These are phyloP conservation scores for Saccharomyces pastorianus DNA, from an alignment of 1,139 yeast genomes.

Conservation along the genomic window DNA sequence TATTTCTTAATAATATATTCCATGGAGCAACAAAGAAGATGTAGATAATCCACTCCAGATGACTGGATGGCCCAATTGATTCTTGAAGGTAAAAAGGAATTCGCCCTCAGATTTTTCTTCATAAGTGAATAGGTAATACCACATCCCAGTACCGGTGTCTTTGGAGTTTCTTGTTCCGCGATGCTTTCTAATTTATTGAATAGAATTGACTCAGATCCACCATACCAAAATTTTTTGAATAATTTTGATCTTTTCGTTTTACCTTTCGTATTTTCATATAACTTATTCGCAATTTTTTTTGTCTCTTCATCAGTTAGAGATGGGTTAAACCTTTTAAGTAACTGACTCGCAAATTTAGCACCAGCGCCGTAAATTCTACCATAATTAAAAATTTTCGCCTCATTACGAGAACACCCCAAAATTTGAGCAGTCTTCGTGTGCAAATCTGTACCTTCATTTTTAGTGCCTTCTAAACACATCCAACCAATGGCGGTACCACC, in stretches of 20 bases:
- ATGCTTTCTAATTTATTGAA: constrained; percentile 83
- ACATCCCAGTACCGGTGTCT: constrained; percentile 90
- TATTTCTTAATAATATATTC: constrained; percentile 64
- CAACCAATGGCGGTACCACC: constrained; percentile 97
- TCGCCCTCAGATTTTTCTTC: constrained; percentile 54
- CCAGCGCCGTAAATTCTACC: constrained; percentile 99
- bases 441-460: constrained; percentile 81
- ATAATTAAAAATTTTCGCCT: constrained; percentile 91
- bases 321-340: constrained; percentile 77
- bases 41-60: constrained; percentile 94
- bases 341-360: constrained; percentile 72
- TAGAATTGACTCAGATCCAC: constrained; percentile 90
- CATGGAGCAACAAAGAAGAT: constrained; percentile 79
- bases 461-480: constrained; percentile 98
- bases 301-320: constrained; percentile 62
- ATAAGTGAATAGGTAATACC: constrained; percentile 82
- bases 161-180: constrained; percentile 76
- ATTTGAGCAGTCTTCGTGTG: constrained; percentile 92
- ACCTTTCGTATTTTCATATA: constrained; percentile 85
- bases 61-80: constrained; percentile 98
- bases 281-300: constrained; percentile 50
- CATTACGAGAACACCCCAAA: constrained; percentile 79
- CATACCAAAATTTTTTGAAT: constrained; percentile 55
- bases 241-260: constrained; percentile 32
- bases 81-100: constrained; percentile 74